Evolutionary conservation across 2,329 filamentous ascomycete genomes (phyloP), one percentile per base, ranked within the genome.

Genomic region (Geosmithia flava): DNA sequence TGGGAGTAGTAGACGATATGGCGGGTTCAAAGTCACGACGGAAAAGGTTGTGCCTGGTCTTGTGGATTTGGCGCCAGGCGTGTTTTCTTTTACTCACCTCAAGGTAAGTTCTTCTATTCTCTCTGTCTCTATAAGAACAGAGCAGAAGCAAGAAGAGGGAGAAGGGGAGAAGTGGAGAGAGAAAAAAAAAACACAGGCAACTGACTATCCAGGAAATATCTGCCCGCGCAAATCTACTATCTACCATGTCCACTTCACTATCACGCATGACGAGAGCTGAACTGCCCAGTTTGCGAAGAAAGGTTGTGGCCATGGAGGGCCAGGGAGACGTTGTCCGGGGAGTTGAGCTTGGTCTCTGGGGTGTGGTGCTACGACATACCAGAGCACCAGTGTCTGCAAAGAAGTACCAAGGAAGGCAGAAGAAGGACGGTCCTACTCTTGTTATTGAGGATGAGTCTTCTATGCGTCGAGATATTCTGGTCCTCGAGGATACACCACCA

Each of bases 11-110:
- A 57, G 52, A 43, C 55, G 48, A 27, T 53, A 53, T 10, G 54
- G 51, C 39, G 55, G 54, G 1, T 50, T 64, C 6, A 51, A 48
- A 43, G 47, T 58, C 1, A 17, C 49, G 6, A 48, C 53, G 2
- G 49, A 49, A n/a, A 53, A 43, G 11, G 42, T 51, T 16, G 42
- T 53, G 3, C 51, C 52, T 13, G 55, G 60, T 7, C 53, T 68
- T 10, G 51, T 52, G 2, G 49, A 48, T 2, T 44, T 68, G 6
- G 56, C 57, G 3, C 66, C 66, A 0, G 62, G 62, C 16, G 62
- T 68, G 16, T 68, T 68, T 27, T 53, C 66, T 46, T 53, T 62
- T 23, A 53, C 56, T 16, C 66, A 66, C 53, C 54, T 68, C 13
- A 58, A 59, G 53, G 66, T 66, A 55, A 37, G 49, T 44, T 29